phyloP scores from a whole-genome alignment of 108 stramenopile species.

The Nannochloropsis oceanica region DNA sequence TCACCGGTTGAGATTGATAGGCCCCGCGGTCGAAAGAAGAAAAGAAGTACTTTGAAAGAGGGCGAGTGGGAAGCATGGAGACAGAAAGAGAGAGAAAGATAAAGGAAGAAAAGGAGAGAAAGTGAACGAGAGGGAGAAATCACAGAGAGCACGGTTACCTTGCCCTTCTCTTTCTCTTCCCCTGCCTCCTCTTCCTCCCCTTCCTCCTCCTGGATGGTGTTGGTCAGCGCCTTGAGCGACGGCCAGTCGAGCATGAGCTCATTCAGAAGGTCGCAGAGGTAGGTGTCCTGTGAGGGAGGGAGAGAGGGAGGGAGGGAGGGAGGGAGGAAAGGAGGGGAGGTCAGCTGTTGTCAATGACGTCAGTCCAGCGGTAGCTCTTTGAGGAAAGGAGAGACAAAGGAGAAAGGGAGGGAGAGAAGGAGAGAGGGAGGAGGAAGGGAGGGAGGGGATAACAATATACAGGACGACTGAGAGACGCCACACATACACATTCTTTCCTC shows the following conservation, averaged over 20 bases:
- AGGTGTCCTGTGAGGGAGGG: background rate
- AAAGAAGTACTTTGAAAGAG: background rate
- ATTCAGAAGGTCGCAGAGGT: background rate
- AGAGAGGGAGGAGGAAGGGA: too few relatives aligned
- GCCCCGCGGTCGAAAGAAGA: too few relatives aligned
- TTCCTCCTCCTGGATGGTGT: background rate
- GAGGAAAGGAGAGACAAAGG: too few relatives aligned
- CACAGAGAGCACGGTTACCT: background rate
- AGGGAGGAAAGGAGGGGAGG: background rate
- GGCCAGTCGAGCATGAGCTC: background rate
- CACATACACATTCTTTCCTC: too few relatives aligned
- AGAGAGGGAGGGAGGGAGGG: background rate
- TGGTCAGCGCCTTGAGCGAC: background rate
- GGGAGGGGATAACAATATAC: too few relatives aligned
- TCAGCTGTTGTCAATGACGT: too few relatives aligned
- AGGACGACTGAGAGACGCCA: background rate
- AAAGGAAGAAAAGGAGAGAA: background rate
- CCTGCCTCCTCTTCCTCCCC: background rate
- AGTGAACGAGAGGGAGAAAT: background rate
- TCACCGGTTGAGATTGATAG: too few relatives aligned
- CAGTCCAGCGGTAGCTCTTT: too few relatives aligned
- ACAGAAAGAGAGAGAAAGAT: background rate
- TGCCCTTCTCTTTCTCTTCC: background rate
- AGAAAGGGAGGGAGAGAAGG: too few relatives aligned
- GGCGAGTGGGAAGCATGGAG: background rate